These are phyloP conservation scores for Tylopilus sp. DNA, from an alignment of 768 basidiomycete species.

Conservation along the genomic window DNA sequence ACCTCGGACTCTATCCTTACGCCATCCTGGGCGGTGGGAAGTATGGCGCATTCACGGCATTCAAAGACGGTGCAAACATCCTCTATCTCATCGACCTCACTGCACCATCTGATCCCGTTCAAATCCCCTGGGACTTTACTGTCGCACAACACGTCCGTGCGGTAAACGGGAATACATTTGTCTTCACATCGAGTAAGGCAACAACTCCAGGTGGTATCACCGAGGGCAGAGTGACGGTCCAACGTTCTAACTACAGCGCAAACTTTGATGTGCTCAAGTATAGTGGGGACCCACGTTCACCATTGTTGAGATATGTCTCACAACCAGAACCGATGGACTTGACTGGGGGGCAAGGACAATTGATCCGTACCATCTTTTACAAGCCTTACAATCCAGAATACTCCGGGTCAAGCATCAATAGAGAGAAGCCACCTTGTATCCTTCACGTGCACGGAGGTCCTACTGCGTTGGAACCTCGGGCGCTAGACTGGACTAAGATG, in stretches of 20 bases:
- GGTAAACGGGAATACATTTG: not conserved
- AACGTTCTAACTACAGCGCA: constrained; percentile 3
- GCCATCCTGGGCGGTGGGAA: constrained; percentile 21
- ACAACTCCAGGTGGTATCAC: constrained; percentile 8
- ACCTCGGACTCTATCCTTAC: constrained; percentile 17
- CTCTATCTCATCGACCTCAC: constrained; percentile 31
- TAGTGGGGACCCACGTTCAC: not conserved
- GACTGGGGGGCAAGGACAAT: constrained; percentile 47
- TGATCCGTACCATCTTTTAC: constrained; percentile 56
- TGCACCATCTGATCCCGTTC: not conserved
- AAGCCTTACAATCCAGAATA: constrained; percentile 61
- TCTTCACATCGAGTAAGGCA: constrained; percentile 8
- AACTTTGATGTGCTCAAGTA: not conserved
- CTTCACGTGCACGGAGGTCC: constrained; percentile 39
- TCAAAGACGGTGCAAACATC: constrained; percentile 27
- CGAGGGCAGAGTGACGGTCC: constrained; percentile 1
- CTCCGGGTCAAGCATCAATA: constrained; percentile 33
- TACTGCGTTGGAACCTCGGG: constrained; percentile 39
- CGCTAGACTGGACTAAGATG: constrained; percentile 49
- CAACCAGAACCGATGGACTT: not conserved
- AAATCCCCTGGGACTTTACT: constrained; percentile 5
- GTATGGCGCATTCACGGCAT: constrained; percentile 30
- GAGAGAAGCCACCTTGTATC: constrained; percentile 64
- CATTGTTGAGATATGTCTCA: not conserved
- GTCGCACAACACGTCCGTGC: constrained; percentile 15